A percentile compares a stretch with the other conserved stretches of the same genome.
These are phyloP conservation scores for Cruciata laevipes DNA, from an alignment of 257 asterid species.

Conservation along the genomic window DNA sequence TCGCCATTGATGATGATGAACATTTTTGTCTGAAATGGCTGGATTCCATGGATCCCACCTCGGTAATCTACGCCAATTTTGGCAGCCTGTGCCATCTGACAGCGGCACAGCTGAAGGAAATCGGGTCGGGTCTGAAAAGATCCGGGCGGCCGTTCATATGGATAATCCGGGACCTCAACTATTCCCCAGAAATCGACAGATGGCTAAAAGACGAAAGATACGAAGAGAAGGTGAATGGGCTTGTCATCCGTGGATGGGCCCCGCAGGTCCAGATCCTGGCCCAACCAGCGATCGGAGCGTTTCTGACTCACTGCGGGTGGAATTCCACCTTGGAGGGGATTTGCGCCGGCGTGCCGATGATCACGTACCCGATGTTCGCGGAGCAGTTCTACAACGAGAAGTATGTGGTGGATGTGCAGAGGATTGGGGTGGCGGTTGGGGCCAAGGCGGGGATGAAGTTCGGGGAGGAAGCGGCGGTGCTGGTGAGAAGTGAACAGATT, in stretches of 20 bases:
- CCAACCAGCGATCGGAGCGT: conserved; percentile 29
- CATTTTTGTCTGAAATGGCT: conserved; percentile 33
- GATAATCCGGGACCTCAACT: conserved; percentile 29
- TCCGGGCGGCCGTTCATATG: conserved; percentile 29
- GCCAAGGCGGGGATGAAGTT: conserved; percentile 6
- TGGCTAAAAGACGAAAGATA: conserved; percentile 25
- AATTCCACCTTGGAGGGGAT: conserved; percentile 42
- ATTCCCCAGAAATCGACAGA: conserved; percentile 15
- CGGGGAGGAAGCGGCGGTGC: conserved; percentile 14
- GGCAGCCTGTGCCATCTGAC: conserved; percentile 36
- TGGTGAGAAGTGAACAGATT: conserved; percentile 21
- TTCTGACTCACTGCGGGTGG: conserved; percentile 49
- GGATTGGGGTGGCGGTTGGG: conserved; percentile 30
- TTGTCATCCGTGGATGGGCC: conserved; percentile 38
- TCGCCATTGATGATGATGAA: conserved; percentile 19
- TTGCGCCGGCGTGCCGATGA: conserved; percentile 29
- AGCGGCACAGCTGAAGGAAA: conserved; percentile 31
- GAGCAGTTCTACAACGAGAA: conserved; percentile 38
- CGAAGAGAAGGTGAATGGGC: conserved; percentile 25
- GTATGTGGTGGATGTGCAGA: conserved; percentile 22
- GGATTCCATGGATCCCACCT: conserved; percentile 17
- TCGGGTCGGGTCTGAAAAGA: conserved; percentile 34
- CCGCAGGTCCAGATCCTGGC: conserved; percentile 43
- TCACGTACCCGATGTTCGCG: conserved; percentile 35
- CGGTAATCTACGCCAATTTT: conserved; percentile 37